Evolutionary conservation across 108 stramenopile species (phyloP), one percentile per base, ranked within the genome.

Genomic region (Cylindrotheca fusiformis): DNA sequence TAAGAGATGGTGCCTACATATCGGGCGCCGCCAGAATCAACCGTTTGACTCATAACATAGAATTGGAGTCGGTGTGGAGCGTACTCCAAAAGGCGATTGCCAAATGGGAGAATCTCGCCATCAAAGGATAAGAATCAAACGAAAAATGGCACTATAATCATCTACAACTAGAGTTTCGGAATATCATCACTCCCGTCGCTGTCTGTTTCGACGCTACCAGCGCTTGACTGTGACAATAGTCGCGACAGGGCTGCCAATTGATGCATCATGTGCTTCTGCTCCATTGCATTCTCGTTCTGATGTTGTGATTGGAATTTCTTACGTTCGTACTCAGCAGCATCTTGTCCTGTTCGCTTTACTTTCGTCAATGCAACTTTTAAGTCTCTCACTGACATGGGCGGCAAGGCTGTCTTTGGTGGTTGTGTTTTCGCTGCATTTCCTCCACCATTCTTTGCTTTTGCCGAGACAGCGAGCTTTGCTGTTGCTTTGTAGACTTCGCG

Each of bases 281-380:
- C 10, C 14, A 14, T 14, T 10, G 6, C 14, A 14, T 41, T 41
- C 14, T 41, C 36, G n/a, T 36, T 1, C 2, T 2, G 36, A 3
- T 45, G 32, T 14, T 58, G 19, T 6, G 10, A 5, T 58, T 58
- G 58, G 3, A 25, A 26, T 65, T 45, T 25, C 23, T 45, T 26
- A n/a, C 48, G 32, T 65, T 74, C 78, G 60, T 79, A 84, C n/a
- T 71, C 71, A 46, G 63, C 71, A 21, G 92, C 88, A 47, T 83
- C 83, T 41, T 84, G 80, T 24, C 92, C 92, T 17, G 92, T 94
- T 51, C 74, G 65, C 41, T 84, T 82, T 17, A 90, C 93, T 62
- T 90, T 94, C 50, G 75, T 72, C 58, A 84, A 21, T 3, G 89
- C 93, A 12, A 70, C 41, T 14, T 75, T 29, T 46, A 91, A 81